These are phyloP conservation scores for Chiua virens DNA, from an alignment of 768 basidiomycete genomes.

Conservation along the genomic window DNA sequence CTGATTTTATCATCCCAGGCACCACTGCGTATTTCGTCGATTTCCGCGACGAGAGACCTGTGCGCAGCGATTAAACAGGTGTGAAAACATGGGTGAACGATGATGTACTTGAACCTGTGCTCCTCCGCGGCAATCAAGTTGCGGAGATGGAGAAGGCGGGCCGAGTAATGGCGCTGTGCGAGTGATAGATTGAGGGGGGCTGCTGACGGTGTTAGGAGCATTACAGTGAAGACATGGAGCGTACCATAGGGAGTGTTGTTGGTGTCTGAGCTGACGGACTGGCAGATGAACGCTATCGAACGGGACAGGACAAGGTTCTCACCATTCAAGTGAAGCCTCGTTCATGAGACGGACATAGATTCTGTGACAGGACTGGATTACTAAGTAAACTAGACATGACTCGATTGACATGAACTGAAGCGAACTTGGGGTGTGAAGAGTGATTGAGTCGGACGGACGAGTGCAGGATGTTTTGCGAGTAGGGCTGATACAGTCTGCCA, in stretches of 20 bases:
- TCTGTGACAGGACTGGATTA: conserved; percentile 59
- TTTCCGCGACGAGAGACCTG: conserved; percentile 69
- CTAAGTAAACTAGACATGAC: conserved; percentile 17
- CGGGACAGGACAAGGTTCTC: conserved; percentile 21
- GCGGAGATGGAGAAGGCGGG: conserved; percentile 69
- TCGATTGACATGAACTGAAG: conserved; percentile 6
- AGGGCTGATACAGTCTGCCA: conserved; percentile 70
- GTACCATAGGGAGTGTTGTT: conserved; percentile 55
- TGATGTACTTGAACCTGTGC: conserved; percentile 65
- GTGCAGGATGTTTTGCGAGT: conserved; percentile 69
- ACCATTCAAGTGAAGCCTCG: conserved; percentile 67
- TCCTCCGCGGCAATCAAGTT: conserved; percentile 74
- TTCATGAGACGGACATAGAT: conserved; percentile 70
- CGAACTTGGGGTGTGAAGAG: conserved; percentile 72
- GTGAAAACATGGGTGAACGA: background rate
- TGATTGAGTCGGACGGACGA: conserved; percentile 56
- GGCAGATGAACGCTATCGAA: background rate
- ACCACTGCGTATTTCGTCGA: conserved; percentile 72
- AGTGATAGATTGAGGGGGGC: conserved; percentile 66
- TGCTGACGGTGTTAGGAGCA: conserved; percentile 29
- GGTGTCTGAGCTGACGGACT: conserved; percentile 44
- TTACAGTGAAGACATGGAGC: background rate
- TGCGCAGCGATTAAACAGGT: background rate
- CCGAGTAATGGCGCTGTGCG: conserved; percentile 72
- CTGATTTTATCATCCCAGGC: conserved; percentile 57